A percentile compares a stretch with the other conserved stretches of the same genome.
Conservation (phyloP, 192 early-diverging fungal genomes). For the Chytriomyces sp. region DNA sequence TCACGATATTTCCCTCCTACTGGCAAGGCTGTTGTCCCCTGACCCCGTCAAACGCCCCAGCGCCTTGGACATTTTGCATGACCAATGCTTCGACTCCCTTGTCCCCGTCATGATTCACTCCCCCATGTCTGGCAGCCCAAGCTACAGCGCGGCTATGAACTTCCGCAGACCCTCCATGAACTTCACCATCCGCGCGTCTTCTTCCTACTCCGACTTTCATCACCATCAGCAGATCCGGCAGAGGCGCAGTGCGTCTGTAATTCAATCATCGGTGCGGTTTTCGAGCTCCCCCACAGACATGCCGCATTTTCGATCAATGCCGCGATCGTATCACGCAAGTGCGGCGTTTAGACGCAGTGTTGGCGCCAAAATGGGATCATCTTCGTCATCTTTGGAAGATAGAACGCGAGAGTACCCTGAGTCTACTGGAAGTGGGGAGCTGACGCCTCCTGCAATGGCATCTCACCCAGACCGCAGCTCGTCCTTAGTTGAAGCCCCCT, state of each 20-base stretch:
- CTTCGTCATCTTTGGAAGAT: no score
- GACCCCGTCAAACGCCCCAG: slow-evolving; percentile 20
- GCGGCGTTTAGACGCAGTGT: no score
- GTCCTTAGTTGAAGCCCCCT: no score
- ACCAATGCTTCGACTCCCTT: slow-evolving; percentile 18
- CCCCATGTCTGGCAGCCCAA: not conserved
- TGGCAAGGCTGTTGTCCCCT: not conserved
- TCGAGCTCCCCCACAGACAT: not conserved
- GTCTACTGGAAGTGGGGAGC: no score
- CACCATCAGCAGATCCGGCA: not conserved
- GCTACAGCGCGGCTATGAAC: not conserved
- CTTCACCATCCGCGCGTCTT: not conserved
- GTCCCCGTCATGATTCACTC: not conserved
- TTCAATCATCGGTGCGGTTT: not conserved
- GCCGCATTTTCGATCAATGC: not conserved
- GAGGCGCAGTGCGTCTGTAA: not conserved
- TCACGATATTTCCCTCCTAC: slow-evolving; percentile 16
- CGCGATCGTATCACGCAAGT: not conserved
- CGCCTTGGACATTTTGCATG: slow-evolving; percentile 26
- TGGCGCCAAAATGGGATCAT: no score
- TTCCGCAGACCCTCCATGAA: slow-evolving; percentile 13
- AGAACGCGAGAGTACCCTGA: no score
- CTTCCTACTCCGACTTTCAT: not conserved
- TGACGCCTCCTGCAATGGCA: no score
- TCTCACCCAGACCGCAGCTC: no score